Evolutionary conservation across 2,329 filamentous ascomycete genomes (phyloP).

Genomic region (Epichloe gansuensis): DNA sequence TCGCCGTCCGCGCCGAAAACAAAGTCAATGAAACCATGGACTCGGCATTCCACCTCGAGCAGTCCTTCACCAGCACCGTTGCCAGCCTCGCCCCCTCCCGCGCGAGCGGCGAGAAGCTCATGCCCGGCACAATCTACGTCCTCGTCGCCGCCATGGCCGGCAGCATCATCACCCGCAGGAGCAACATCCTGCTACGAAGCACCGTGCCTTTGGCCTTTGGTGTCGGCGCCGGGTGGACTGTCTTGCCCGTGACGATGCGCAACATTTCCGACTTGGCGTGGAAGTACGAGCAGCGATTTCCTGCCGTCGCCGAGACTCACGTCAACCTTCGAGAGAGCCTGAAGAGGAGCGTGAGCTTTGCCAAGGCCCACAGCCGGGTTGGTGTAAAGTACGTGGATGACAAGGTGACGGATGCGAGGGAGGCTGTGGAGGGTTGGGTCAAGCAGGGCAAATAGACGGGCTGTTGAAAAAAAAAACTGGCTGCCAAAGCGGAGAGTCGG

Average conservation of each 20-base stretch:
- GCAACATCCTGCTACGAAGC: conserved; percentile 69
- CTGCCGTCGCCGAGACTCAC: conserved; percentile 72
- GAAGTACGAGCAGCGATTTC: conserved; percentile 86
- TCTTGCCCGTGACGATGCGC: conserved; percentile 78
- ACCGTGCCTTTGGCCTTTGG: conserved; percentile 68
- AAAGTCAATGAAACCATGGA: conserved; percentile 73
- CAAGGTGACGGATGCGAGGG: conserved; percentile 62
- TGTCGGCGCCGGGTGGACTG: conserved; percentile 67
- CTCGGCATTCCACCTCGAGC: conserved; percentile 71
- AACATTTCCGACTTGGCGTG: conserved; percentile 80
- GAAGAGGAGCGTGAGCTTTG: conserved; percentile 57
- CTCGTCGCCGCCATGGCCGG: conserved; percentile 91
- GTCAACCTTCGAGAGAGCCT: conserved; percentile 56
- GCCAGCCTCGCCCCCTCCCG: conserved; percentile 77
- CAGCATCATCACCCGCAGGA: conserved; percentile 78
- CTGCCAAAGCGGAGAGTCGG: not conserved
- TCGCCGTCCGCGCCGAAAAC: conserved; percentile 64
- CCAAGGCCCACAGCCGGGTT: conserved; percentile 60
- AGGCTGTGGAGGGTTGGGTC: conserved; percentile 77
- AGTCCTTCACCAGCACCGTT: conserved; percentile 78
- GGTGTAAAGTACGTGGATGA: conserved; percentile 63
- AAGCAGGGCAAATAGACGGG: conserved; percentile 63
- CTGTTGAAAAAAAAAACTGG: conserved; percentile 10
- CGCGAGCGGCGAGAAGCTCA: conserved; percentile 74
- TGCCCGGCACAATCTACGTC: conserved; percentile 85